These are phyloP conservation scores for Aspergillus fructus DNA, from an alignment of 2,329 filamentous ascomycete genomes.

Conservation along the genomic window DNA sequence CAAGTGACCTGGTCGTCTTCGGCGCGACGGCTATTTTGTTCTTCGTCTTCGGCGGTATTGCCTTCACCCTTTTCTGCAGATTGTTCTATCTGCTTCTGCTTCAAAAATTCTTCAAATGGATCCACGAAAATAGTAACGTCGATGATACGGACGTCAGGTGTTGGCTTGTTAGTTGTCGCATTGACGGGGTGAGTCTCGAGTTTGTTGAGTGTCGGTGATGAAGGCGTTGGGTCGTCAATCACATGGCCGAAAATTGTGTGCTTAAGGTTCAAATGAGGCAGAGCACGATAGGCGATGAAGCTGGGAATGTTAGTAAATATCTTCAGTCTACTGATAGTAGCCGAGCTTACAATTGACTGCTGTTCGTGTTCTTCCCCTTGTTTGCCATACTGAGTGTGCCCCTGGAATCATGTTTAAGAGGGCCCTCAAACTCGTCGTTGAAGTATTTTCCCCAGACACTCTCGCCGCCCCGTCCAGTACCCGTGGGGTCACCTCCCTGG, in stretches of 20 bases:
- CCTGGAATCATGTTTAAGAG: constrained; percentile 75
- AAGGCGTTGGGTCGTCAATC: constrained; percentile 61
- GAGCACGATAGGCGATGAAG: constrained; percentile 86
- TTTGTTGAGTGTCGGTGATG: constrained; percentile 57
- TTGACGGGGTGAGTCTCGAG: constrained; percentile 79
- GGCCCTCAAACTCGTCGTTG: constrained; percentile 87
- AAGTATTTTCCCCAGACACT: constrained; percentile 96
- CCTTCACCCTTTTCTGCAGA: constrained; percentile 44
- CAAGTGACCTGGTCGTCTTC: constrained; percentile 91
- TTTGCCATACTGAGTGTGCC: constrained; percentile 94
- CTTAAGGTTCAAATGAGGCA: constrained; percentile 85
- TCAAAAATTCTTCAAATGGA: constrained; percentile 90
- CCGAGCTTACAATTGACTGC: constrained; percentile 68
- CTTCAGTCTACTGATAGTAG: not conserved
- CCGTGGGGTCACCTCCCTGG: constrained; percentile 91
- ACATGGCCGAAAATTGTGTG: constrained; percentile 95
- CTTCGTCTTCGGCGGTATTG: constrained; percentile 43
- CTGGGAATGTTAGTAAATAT: constrained; percentile 23
- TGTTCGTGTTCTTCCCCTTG: constrained; percentile 97
- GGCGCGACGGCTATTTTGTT: constrained; percentile 34
- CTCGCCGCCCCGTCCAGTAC: constrained; percentile 83
- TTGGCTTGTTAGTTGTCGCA: constrained; percentile 68
- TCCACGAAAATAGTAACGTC: constrained; percentile 87
- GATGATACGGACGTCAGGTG: constrained; percentile 75
- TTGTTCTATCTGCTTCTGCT: constrained; percentile 67